A percentile compares a stretch with the other conserved stretches of the same genome.
phyloP scores from a whole-genome alignment of 2,329 filamentous ascomycete genomes.

The Trichothecium sympodiale region DNA sequence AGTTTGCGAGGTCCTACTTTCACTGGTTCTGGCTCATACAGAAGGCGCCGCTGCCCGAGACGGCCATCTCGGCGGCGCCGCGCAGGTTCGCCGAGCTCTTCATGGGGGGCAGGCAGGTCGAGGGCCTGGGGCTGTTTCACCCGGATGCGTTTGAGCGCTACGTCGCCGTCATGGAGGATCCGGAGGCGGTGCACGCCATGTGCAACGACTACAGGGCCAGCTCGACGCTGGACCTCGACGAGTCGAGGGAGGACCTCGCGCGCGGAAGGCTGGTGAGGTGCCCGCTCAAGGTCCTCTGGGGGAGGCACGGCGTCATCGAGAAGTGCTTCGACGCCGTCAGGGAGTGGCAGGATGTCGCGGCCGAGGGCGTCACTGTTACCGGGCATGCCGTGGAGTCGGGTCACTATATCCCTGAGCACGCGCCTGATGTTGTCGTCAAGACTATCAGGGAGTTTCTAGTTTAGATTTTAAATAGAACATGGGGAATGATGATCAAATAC shows the following conservation, averaged over 20 bases:
- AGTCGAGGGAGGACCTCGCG: constrained; percentile 32
- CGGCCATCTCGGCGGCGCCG: constrained; percentile 26
- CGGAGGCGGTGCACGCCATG: constrained; percentile 31
- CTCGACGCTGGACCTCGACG: constrained; percentile 39
- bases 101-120: constrained; percentile 26
- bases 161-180: constrained; percentile 26
- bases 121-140: constrained; percentile 22
- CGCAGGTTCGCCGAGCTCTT: constrained; percentile 29
- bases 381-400: constrained; percentile 33
- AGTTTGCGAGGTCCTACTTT: constrained; percentile 38
- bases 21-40: constrained; percentile 52
- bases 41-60: constrained; percentile 36
- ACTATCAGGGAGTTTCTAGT: constrained; percentile 28
- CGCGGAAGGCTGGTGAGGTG: constrained; percentile 30
- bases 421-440: constrained; percentile 31
- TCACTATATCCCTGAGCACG: constrained; percentile 40
- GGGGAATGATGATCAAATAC: no score
- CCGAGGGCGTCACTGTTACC: constrained; percentile 19
- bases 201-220: constrained; percentile 46
- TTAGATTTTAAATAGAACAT: constrained; percentile 23
- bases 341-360: constrained; percentile 39
- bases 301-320: constrained; percentile 34
- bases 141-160: constrained; percentile 27
- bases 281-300: constrained; percentile 40
- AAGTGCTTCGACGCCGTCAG: constrained; percentile 33